phyloP scores from a whole-genome alignment of 495 filamentous ascomycete genomes.

The Poronia punctata region DNA sequence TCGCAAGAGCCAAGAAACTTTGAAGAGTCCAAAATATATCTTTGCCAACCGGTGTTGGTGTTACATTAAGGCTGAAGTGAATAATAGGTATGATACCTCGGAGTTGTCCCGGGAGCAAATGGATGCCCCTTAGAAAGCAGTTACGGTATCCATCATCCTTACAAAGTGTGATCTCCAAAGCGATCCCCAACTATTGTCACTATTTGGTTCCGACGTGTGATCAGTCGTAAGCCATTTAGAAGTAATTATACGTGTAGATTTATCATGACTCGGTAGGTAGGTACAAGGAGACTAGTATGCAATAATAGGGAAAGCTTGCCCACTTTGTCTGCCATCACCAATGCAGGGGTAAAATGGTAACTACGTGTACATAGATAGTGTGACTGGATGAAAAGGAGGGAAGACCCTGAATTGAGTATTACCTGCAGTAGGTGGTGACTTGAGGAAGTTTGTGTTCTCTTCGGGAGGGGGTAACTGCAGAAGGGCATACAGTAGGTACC shows the following conservation, averaged over 20 bases:
- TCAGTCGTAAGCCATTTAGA: conserved; percentile 2
- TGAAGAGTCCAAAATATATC: conserved; percentile 8
- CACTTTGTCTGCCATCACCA: background rate
- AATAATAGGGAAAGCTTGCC: too few relatives aligned
- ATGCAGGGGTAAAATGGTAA: background rate
- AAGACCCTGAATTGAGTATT: conserved; percentile 7
- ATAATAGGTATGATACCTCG: background rate
- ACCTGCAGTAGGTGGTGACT: background rate
- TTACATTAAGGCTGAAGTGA: conserved; percentile 13
- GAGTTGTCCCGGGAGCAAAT: conserved; percentile 4
- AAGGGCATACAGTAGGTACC: background rate
- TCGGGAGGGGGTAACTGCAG: too few relatives aligned
- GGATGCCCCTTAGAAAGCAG: too few relatives aligned
- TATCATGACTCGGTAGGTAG: too few relatives aligned
- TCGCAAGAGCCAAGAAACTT: too few relatives aligned
- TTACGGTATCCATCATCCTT: too few relatives aligned
- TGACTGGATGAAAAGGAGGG: conserved; percentile 4
- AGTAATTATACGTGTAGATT: too few relatives aligned
- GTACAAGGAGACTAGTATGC: too few relatives aligned
- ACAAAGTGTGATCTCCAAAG: too few relatives aligned
- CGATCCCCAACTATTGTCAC: background rate
- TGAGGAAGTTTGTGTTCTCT: too few relatives aligned
- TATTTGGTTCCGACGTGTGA: conserved; percentile 7
- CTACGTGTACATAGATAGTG: too few relatives aligned
- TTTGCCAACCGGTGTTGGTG: conserved; percentile 1